Evolutionary conservation across 768 basidiomycete genomes (phyloP), one percentile per base, ranked within the genome.

Genomic region (Mycena chlorophos): DNA sequence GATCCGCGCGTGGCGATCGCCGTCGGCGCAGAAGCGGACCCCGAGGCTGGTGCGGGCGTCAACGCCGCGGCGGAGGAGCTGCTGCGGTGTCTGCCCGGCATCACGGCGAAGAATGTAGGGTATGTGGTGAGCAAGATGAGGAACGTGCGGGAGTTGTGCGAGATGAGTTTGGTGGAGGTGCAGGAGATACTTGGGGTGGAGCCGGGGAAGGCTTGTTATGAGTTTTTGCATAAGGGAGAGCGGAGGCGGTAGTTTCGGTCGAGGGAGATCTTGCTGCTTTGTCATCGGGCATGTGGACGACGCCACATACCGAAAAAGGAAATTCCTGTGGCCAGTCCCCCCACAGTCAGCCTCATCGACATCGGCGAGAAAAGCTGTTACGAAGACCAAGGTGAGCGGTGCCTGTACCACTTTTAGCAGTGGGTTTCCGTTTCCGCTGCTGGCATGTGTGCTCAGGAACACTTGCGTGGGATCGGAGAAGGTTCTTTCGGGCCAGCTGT

Each of bases 1-100:
- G 89, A 96, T 58, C 81, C 86, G 8, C 65, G 74, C 14, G 81
- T 81, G 38, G 94, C 97, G 0, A 83, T 94, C 37, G 72, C 85
- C 2, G 78, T 94, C 20, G 97, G 96, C 6, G 86, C 88, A 0
- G 91, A 90, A 43, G 88, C 87, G 39, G 88, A 87, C 50, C 77
- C 82, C 0, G 81, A 86, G 2, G 78, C 72, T 0, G 89, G 86
- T 0, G 83, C 80, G 3, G 88, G 86, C 0, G 76, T 90, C 46
- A 91, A 92, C 65, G 75, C 76, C 49, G 83, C 85, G 0, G 88
- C 89, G 12, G 93, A 90, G 65, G 96, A 98, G 63, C 77, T 98
- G 42, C 65, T 98, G 39, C 78, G 91, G 10, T 79, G 81, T 37
- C 72, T 98, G 31, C 96, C 96, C 0, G 94, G 96, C 0, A 82